Evolutionary conservation across 2,329 filamentous ascomycete species (phyloP), one percentile per base, ranked within the genome.

Genomic region (Aspergillus japonicus): DNA sequence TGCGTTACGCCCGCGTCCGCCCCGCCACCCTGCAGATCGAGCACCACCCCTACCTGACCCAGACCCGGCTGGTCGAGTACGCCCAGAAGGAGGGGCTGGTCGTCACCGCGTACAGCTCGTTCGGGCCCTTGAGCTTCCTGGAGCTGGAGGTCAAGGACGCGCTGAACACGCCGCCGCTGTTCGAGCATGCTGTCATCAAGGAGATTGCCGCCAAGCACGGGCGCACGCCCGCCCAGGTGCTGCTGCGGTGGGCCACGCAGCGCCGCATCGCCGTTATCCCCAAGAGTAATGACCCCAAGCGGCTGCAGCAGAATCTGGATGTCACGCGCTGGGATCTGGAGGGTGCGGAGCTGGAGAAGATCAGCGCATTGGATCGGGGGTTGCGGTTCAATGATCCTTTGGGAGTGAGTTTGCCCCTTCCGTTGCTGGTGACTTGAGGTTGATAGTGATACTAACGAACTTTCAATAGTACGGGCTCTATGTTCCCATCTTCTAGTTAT

Each of bases 181-280:
- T 96, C 73, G 83, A 92, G 72, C 84, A 91, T 75, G 77, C 84
- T 21, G 77, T 82, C 56, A 82, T 96, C 75, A 86, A 83, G 68
- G 73, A 69, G 53, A 83, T 93, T 63, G 88, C 91, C 19, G 75
- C 82, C 69, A 92, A 90, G 81, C 81, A 91, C 71, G 80, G 80
- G 74, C 91, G 89, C 82, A 87, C 87, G 8, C 83, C 91, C 6
- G 89, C 90, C 16, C 92, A 96, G 83, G 83, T 96, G 29, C 83
- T 96, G 62, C 83, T 96, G 66, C 85, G 92, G 69, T 96, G 92
- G 92, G 87, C 91, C 23, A 96, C 92, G 16, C 91, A 96, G 82
- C 84, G 89, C 54, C 87, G 87, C 33, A 81, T 95, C 58, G 89
- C 90, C 51, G 89, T 95, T 68, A 95, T 65, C 51, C 60, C 64